Conservation (phyloP, 2,329 filamentous ascomycete genomes). For the Colletotrichum musae region DNA sequence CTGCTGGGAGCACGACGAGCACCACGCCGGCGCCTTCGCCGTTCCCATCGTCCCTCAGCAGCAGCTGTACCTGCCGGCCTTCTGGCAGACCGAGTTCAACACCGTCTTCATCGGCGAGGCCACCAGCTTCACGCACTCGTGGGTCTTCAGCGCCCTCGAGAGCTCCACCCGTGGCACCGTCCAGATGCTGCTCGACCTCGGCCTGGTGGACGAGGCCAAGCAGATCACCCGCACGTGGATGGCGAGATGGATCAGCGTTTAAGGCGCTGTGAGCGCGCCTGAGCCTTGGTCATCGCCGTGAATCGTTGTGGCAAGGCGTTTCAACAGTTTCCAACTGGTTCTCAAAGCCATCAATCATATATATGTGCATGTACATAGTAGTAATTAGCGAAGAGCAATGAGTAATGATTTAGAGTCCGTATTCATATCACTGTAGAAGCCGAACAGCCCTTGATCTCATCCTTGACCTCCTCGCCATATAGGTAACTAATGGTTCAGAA, state of each 20-base stretch:
- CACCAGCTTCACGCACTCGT: slow-evolving; percentile 70
- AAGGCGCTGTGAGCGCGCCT: neutral
- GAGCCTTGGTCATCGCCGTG: too few species aligned
- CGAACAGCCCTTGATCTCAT: too few species aligned
- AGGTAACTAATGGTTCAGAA: too few species aligned
- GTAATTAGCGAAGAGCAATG: too few species aligned
- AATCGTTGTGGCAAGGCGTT: too few species aligned
- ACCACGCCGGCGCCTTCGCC: slow-evolving; percentile 70
- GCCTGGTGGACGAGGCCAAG: slow-evolving; percentile 74
- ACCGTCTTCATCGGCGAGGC: slow-evolving; percentile 51
- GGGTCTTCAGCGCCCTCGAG: slow-evolving; percentile 66
- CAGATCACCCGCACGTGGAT: slow-evolving; percentile 70
- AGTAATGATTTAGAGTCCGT: too few species aligned
- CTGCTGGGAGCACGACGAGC: slow-evolving; percentile 71
- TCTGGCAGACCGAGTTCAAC: slow-evolving; percentile 70
- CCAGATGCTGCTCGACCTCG: slow-evolving; percentile 68
- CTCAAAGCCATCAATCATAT: too few species aligned
- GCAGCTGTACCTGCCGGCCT: slow-evolving; percentile 71
- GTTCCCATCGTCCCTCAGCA: slow-evolving; percentile 67
- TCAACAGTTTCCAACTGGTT: too few species aligned
- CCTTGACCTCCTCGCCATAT: too few species aligned
- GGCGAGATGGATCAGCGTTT: slow-evolving; percentile 65
- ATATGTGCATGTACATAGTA: too few species aligned
- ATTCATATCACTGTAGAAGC: too few species aligned
- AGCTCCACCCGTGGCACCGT: slow-evolving; percentile 68